Evolutionary conservation across 2,329 filamentous ascomycete genomes (phyloP).

Genomic region (Penicillium palitans): DNA sequence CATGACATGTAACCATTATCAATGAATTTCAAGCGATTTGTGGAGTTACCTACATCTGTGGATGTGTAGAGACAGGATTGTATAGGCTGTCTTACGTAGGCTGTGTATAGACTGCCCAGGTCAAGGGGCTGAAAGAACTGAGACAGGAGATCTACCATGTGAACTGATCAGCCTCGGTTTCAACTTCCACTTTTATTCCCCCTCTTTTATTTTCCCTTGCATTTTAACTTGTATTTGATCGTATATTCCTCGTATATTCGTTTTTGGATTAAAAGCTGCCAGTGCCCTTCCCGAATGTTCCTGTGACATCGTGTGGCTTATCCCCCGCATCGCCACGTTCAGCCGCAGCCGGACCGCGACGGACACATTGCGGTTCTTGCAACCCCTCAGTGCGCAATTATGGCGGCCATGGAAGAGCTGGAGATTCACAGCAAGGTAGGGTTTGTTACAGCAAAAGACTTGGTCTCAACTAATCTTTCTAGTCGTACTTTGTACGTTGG

Average conservation of each 20-base stretch:
- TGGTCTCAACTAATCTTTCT: neutral
- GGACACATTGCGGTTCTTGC: constrained; percentile 8
- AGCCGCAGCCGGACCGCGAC: constrained; percentile 23
- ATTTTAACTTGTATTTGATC: neutral
- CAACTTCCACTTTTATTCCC: constrained; percentile 8
- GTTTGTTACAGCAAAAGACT: neutral
- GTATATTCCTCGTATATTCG: too few species aligned
- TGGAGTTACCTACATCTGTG: neutral
- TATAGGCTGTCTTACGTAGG: neutral
- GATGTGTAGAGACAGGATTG: neutral
- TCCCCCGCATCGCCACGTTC: constrained; percentile 19
- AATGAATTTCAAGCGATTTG: constrained; percentile 1
- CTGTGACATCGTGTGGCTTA: constrained; percentile 10
- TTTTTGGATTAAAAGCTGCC: too few species aligned
- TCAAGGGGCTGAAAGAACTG: neutral
- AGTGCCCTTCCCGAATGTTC: neutral
- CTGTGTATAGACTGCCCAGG: too few species aligned
- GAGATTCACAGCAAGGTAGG: constrained; percentile 94
- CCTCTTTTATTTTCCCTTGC: neutral
- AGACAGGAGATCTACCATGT: constrained; percentile 15
- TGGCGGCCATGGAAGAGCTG: constrained; percentile 95
- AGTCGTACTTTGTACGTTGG: constrained; percentile 97
- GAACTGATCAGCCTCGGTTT: constrained; percentile 26
- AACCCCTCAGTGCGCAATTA: constrained; percentile 41
- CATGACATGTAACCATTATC: constrained; percentile 21